phyloP scores from a whole-genome alignment of 495 filamentous ascomycete species.

The Tricharina praecox region DNA sequence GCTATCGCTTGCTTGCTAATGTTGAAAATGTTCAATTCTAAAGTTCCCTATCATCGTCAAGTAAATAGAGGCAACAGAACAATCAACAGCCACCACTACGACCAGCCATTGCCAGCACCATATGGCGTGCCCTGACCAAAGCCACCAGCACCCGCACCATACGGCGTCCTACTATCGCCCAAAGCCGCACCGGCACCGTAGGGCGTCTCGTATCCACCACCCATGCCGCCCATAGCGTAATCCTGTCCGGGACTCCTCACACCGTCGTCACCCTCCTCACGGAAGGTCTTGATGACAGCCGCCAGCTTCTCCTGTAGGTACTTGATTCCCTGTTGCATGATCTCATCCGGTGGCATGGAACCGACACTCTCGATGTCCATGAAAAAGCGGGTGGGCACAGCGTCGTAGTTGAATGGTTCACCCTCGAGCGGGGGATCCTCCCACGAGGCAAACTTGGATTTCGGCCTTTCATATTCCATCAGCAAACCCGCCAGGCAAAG shows the following conservation, averaged over 20 bases:
- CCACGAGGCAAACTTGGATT: slow-evolving; percentile 68
- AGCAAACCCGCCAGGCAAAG: too few species aligned
- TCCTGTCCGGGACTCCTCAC: slow-evolving; percentile 24
- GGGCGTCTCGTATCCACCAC: slow-evolving; percentile 22
- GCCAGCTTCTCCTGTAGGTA: slow-evolving; percentile 82
- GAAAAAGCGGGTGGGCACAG: slow-evolving; percentile 69
- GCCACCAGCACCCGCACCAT: slow-evolving; percentile 13
- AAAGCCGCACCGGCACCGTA: slow-evolving; percentile 18
- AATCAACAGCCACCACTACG: too few species aligned
- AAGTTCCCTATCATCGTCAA: too few species aligned
- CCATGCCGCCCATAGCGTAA: slow-evolving; percentile 25
- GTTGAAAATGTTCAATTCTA: too few species aligned
- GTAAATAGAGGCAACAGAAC: too few species aligned
- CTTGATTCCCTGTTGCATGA: slow-evolving; percentile 76
- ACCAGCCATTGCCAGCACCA: slow-evolving; percentile 18
- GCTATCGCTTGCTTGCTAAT: too few species aligned
- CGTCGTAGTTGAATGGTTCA: slow-evolving; percentile 81
- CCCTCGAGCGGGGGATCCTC: slow-evolving; percentile 67
- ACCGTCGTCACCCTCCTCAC: slow-evolving; percentile 20
- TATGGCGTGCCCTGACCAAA: slow-evolving; percentile 23
- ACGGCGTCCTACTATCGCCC: slow-evolving; percentile 21
- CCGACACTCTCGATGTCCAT: slow-evolving; percentile 83
- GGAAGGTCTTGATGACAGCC: slow-evolving; percentile 56
- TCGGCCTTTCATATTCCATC: slow-evolving; percentile 42
- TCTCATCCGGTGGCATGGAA: slow-evolving; percentile 66